Percentiles rank a stretch among this genome's conserved stretches.
Conservation (phyloP, 176 grass and related monocot genomes). For the Cenchrus fungigraminus region DNA sequence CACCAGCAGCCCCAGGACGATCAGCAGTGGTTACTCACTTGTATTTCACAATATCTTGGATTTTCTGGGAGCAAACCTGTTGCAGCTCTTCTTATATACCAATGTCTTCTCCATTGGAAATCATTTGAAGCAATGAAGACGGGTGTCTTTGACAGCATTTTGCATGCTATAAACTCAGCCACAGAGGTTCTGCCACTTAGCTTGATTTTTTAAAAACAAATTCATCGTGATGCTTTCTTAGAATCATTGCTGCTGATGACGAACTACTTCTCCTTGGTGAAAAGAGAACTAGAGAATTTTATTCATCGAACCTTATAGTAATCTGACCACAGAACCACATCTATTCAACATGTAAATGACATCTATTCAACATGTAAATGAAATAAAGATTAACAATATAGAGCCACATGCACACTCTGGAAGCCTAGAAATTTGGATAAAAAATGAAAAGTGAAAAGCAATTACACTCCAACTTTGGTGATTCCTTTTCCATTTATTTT, state of each 20-base stretch:
- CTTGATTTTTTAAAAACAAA: conserved; percentile 16
- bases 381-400: conserved; percentile 25
- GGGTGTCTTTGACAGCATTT: conserved; percentile 58
- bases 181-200: conserved; percentile 55
- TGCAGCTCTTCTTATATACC: conserved; percentile 75
- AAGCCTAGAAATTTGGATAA: conserved; percentile 19
- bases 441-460: conserved; percentile 26
- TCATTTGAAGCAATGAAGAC: conserved; percentile 89
- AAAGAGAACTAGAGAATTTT: conserved; percentile 27
- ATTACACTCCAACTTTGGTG: conserved; percentile 3
- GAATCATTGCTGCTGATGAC: not conserved
- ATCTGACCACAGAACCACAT: conserved; percentile 5
- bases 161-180: conserved; percentile 68
- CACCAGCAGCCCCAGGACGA: conserved; percentile 53
- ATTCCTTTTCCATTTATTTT: not conserved
- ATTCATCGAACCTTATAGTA: not conserved
- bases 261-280: conserved; percentile 15
- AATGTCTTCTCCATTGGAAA: conserved; percentile 72
- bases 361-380: conserved; percentile 15
- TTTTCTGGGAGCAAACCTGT: conserved; percentile 68
- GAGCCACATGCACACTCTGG: conserved; percentile 10
- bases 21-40: conserved; percentile 65
- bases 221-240: conserved; percentile 28
- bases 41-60: conserved; percentile 70
- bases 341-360: conserved; percentile 16